Conservation (phyloP, 2,329 filamentous ascomycete genomes). For the Alternaria sp. region DNA sequence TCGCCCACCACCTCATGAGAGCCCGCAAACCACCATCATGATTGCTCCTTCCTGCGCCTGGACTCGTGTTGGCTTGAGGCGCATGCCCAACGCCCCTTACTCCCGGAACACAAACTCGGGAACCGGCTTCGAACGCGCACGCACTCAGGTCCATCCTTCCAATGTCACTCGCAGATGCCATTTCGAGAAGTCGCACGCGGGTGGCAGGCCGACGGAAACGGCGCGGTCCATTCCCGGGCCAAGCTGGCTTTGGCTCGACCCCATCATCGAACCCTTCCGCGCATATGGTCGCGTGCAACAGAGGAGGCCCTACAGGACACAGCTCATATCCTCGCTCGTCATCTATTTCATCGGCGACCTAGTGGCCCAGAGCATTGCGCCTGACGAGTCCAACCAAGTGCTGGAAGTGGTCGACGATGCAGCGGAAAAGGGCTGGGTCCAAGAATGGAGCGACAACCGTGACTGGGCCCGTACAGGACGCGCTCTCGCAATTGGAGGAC, state of each 20-base stretch:
- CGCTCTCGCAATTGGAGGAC: conserved; percentile 76
- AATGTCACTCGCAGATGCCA: conserved; percentile 25
- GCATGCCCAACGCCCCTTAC: conserved; percentile 25
- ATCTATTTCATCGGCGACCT: conserved; percentile 83
- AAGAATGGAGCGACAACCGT: conserved; percentile 54
- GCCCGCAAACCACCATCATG: conserved; percentile 34
- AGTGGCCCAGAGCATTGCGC: conserved; percentile 73
- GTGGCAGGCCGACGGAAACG: conserved; percentile 26
- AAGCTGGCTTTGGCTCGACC: conserved; percentile 57
- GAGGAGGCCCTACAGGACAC: conserved; percentile 77
- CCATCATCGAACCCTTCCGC: conserved; percentile 56
- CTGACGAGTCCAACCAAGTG: conserved; percentile 16
- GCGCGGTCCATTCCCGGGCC: conserved; percentile 53
- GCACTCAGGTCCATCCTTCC: conserved; percentile 18
- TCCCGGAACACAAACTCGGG: conserved; percentile 14
- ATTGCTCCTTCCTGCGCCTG: conserved; percentile 41
- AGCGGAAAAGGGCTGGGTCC: conserved; percentile 48
- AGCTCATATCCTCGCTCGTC: conserved; percentile 76
- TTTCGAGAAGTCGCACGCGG: conserved; percentile 29
- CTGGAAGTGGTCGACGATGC: conserved; percentile 3
- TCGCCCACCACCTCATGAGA: conserved; percentile 14
- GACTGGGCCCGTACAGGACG: conserved; percentile 68
- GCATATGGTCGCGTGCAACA: conserved; percentile 75
- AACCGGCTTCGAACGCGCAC: conserved; percentile 18
- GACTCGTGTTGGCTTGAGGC: conserved; percentile 34